Base-by-base conservation (phyloP, 1,139 yeast genomes). In the Martiniozyma asiatica region DNA sequence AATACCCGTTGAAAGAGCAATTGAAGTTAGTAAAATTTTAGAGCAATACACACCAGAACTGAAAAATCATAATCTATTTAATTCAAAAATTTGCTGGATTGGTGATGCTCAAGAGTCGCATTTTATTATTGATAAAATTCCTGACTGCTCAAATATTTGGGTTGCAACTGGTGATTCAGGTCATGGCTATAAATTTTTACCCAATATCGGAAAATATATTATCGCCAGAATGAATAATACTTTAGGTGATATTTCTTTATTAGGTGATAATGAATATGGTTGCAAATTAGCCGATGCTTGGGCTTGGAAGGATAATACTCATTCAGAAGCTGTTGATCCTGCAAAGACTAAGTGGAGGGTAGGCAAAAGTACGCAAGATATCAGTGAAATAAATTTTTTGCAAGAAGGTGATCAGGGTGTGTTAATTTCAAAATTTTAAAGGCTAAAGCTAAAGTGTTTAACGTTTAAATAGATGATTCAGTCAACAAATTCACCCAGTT, bases 81-180 rank as follows among this genome's bases (percentile, higher is more conserved):
- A 55, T 27, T 52, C 58, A 19, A 63, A 61, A 39, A 44, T 57
- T 6, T 64, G 71, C 38, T 65, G 71, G 72, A 56, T 62, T 28
- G 64, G 63, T 5, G 71, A 65, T 37, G 56, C 68, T 8, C 42
- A 58, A 2, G 58, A 57, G 28, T 52, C 61, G 9, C 53, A 64
- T 36, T 64, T 64, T 34, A 44, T 65, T 7, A 57, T 65, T 22
- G 69, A 63, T 37, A 38, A 43, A 14, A 56, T 58, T 9, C 71
- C 71, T 0, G 36, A 40, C 1, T 38, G 34, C n/a, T 21, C 29
- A 0, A 52, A 54, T 15, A 43, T 61, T 1, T 55, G 20, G 16
- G 59, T 61, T 6, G 62, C 48, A 5, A 29, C 45, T 1, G 51
- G 61, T 19, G 65, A 61, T 39, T 57, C 66, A 1, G 67, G 67